These are phyloP conservation scores for Metschnikowia gruessii DNA, from an alignment of 805 yeast species.

Conservation along the genomic window DNA sequence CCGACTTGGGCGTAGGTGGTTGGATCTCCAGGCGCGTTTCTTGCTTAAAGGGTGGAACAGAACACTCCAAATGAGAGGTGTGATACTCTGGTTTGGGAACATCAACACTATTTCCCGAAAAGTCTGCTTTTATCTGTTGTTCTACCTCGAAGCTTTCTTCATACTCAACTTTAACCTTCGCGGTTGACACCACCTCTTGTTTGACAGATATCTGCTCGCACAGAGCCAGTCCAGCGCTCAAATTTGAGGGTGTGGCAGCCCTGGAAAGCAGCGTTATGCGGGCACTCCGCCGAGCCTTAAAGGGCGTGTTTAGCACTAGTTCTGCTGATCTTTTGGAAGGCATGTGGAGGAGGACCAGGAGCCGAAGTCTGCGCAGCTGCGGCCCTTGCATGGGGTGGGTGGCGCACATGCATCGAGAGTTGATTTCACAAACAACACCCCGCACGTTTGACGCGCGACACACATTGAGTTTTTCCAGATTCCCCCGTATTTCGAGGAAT, in stretches of 20 bases:
- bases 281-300: slow-evolving; percentile 7
- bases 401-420: slow-evolving; percentile 5
- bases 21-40: not conserved
- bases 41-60: not conserved
- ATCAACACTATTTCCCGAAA: not conserved
- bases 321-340: slow-evolving; percentile 9
- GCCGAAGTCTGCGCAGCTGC: slow-evolving; percentile 1
- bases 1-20: slow-evolving; percentile 5
- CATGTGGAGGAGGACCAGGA: not conserved
- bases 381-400: slow-evolving; percentile 2
- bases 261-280: slow-evolving; percentile 1
- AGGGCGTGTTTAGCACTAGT: not conserved
- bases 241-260: not conserved
- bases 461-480: not conserved
- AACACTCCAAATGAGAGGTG: too few species aligned
- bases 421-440: not conserved
- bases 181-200: slow-evolving; percentile 1
- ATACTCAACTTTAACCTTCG: slow-evolving; percentile 11
- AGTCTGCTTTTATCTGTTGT: not conserved
- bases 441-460: not conserved
- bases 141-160: not conserved
- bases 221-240: not conserved
- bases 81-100: too few species aligned
- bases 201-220: not conserved
- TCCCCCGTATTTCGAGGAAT: too few species aligned